Conservation (phyloP, 1,139 yeast species). For the Magnusiomyces clavatus region DNA sequence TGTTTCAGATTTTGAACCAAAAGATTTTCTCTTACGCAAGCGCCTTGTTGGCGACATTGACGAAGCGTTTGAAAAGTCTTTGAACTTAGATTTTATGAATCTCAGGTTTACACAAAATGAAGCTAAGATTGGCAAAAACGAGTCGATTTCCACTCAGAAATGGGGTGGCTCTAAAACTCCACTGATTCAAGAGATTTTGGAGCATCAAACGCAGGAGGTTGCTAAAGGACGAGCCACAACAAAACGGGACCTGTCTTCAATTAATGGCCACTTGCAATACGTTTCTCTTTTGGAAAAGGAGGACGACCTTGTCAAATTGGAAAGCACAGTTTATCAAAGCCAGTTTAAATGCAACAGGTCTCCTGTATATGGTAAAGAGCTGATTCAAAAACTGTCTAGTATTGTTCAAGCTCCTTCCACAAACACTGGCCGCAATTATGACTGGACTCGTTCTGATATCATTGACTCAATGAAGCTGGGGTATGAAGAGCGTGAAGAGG, state of each 20-base stretch:
- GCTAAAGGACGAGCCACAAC: constrained; percentile 12
- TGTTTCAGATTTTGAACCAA: constrained; percentile 41
- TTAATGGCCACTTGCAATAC: constrained; percentile 54
- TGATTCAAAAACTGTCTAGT: constrained; percentile 15
- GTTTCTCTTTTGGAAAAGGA: constrained; percentile 44
- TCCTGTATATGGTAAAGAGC: constrained; percentile 31
- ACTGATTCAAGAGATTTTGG: constrained; percentile 31
- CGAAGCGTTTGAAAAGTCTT: constrained; percentile 23
- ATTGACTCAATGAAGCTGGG: constrained; percentile 35
- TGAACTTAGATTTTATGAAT: constrained; percentile 55
- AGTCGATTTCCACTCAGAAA: constrained; percentile 39
- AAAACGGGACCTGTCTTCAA: constrained; percentile 38
- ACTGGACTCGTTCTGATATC: constrained; percentile 21
- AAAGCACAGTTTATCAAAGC: constrained; percentile 59
- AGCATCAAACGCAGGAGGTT: constrained; percentile 15
- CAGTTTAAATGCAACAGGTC: constrained; percentile 24
- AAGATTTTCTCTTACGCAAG: constrained; percentile 41
- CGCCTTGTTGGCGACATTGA: constrained; percentile 26
- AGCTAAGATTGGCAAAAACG: constrained; percentile 38
- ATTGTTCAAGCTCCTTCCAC: constrained; percentile 5
- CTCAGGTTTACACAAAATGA: constrained; percentile 49
- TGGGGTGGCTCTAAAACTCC: constrained; percentile 37
- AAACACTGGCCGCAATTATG: constrained; percentile 15
- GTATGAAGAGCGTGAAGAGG: constrained; percentile 38
- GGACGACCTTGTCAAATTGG: constrained; percentile 43